Conservation (phyloP, 1,284 basidiomycete species). For the Tilletia walkeri region DNA sequence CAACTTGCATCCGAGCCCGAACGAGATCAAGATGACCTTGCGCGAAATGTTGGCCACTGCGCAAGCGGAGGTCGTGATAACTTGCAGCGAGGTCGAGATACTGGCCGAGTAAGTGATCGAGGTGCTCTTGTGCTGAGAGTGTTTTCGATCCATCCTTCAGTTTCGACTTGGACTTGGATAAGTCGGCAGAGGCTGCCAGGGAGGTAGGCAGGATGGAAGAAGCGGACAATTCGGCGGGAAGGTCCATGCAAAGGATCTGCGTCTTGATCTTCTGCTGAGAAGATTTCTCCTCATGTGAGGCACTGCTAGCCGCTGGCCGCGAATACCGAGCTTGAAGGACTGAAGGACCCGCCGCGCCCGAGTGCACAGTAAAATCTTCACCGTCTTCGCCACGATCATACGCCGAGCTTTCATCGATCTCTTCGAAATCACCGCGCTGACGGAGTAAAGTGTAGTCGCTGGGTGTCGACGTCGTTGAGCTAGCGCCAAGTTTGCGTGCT, state of each 20-base stretch:
- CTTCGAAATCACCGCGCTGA: not conserved
- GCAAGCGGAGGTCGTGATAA: conserved; percentile 15
- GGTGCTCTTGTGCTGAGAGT: not conserved
- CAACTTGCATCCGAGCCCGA: conserved; percentile 18
- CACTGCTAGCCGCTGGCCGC: not conserved
- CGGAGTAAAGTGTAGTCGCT: not conserved
- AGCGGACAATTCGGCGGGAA: not conserved
- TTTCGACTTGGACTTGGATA: too few relatives aligned
- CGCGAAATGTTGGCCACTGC: not conserved
- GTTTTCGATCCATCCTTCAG: too few relatives aligned
- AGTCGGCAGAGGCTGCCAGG: not conserved
- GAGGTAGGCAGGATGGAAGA: conserved; percentile 1
- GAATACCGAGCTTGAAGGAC: not conserved
- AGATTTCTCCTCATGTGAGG: not conserved
- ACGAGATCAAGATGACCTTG: conserved; percentile 10
- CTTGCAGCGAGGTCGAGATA: conserved; percentile 20
- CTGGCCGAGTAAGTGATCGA: conserved; percentile 8
- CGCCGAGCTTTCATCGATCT: too few relatives aligned
- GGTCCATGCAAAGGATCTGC: not conserved
- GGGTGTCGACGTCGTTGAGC: too few relatives aligned
- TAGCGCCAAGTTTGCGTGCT: not conserved
- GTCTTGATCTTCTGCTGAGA: too few relatives aligned
- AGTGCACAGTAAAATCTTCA: too few relatives aligned
- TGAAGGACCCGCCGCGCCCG: not conserved
- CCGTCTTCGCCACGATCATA: too few relatives aligned